A percentile compares a stretch with the other conserved stretches of the same genome.
Conservation (phyloP, 495 filamentous ascomycete species). For the Talaromyces thailandensis region DNA sequence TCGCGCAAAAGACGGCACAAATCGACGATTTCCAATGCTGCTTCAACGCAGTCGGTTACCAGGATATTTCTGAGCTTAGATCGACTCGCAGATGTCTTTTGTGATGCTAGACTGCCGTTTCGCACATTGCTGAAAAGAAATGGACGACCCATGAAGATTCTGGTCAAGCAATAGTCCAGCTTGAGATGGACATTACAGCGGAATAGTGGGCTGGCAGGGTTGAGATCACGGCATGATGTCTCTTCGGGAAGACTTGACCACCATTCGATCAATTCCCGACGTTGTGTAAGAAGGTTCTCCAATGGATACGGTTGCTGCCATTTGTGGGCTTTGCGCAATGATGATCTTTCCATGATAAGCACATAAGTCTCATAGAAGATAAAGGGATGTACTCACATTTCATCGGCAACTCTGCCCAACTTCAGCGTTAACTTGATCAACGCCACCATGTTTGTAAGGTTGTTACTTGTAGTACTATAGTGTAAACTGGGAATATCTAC, state of each 20-base stretch:
- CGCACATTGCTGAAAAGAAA: constrained; percentile 40
- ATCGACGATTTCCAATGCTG: constrained; percentile 40
- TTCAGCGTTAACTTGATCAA: constrained; percentile 38
- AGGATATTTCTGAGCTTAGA: constrained; percentile 33
- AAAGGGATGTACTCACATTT: constrained; percentile 25
- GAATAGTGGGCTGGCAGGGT: constrained; percentile 28
- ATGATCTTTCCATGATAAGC: constrained; percentile 16
- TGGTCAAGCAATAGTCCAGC: constrained; percentile 38
- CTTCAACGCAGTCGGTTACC: constrained; percentile 39
- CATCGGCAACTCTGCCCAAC: constrained; percentile 33
- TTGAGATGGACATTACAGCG: constrained; percentile 42
- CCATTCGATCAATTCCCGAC: constrained; percentile 38
- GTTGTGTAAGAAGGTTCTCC: constrained; percentile 29
- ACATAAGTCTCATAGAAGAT: background rate
- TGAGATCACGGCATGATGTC: constrained; percentile 30
- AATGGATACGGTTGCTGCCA: constrained; percentile 36
- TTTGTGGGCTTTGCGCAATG: constrained; percentile 29
- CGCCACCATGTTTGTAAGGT: constrained; percentile 38
- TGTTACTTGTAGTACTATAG: constrained; percentile 7
- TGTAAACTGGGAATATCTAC: constrained; percentile 28
- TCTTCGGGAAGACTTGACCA: constrained; percentile 40
- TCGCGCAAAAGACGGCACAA: constrained; percentile 38
- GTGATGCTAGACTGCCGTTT: constrained; percentile 16
- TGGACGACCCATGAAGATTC: constrained; percentile 40
- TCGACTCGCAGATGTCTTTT: constrained; percentile 25